Base-by-base conservation (phyloP, 345 rosid genomes). In the Populus simonii region DNA sequence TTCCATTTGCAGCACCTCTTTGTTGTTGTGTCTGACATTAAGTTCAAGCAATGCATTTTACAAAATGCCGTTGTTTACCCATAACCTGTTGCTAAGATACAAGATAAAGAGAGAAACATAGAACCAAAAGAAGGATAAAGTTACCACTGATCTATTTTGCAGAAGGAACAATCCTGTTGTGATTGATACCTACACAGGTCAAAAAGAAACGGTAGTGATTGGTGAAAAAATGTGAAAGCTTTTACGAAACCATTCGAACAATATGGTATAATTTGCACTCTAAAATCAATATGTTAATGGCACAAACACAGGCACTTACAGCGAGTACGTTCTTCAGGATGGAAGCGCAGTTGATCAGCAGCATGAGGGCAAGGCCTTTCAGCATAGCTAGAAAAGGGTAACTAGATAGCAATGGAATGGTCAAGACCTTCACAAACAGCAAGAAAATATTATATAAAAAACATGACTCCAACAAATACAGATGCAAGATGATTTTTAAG, bases 101-200 rank as follows among this genome's bases (percentile, higher is more conserved):
- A 25, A 72, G 39, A 47, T 0, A 36, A 10, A 73, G 13, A 33
- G 33, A 59, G 13, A 70, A 29, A 33, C 1, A 62, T 10, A 73
- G n/a, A 68, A 15, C 17, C 9, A 70, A 35, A 61, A 72, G 51
- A 31, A 47, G 45, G 13, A 16, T 36, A 74, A 70, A 35, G 31
- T 85, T 86, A 89, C 91, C 88, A 89, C 91, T 23, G 88, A 84
- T 78, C 81, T 83, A 72, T 89, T 89, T 77, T 89, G 91, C 61
- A 87, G 78, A 33, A 89, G 87, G 80, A 89, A 85, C 87, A 87
- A 66, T 66, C 91, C 89, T 5, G 91, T 86, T 3, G 86, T 83
- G 59, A 88, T 88, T 41, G 88, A 80, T 25, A 85, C 89, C 91
- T 88, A 57, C 73, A 43, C 15, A 3, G 35, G 27, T 53, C n/a